A percentile compares a stretch with the other conserved stretches of the same genome.
phyloP scores from a whole-genome alignment of 108 stramenopile species.

The Conticribra weissflogii region DNA sequence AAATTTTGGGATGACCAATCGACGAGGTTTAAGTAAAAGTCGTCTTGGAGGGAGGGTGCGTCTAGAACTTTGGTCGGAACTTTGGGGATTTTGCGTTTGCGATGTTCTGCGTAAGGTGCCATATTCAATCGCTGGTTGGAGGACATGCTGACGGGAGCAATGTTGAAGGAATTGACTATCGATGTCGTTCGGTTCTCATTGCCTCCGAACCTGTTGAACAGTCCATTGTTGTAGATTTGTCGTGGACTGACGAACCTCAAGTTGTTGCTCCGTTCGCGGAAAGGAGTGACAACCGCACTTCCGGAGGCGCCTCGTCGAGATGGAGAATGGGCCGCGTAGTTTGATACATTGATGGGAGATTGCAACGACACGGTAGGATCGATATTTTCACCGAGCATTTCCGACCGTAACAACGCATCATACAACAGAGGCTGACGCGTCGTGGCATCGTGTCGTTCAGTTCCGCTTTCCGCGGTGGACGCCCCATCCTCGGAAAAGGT shows the following conservation, averaged over 20 bases:
- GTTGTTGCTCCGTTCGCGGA: constrained; percentile 66
- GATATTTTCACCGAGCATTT: constrained; percentile 84
- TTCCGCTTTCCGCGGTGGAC: constrained; percentile 4
- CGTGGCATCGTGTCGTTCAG: constrained; percentile 35
- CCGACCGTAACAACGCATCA: constrained; percentile 78
- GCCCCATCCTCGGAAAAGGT: constrained; percentile 27
- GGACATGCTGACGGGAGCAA: constrained; percentile 65
- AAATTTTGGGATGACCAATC: constrained; percentile 96
- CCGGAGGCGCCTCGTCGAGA: not conserved
- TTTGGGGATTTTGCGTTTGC: constrained; percentile 85
- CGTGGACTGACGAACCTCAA: constrained; percentile 68
- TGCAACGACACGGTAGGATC: constrained; percentile 47
- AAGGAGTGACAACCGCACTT: constrained; percentile 34
- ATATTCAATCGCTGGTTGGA: constrained; percentile 70
- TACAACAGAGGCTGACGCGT: constrained; percentile 60
- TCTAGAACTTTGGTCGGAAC: constrained; percentile 98
- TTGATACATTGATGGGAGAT: constrained; percentile 6
- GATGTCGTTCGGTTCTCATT: constrained; percentile 31
- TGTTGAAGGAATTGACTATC: constrained; percentile 79
- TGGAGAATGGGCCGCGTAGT: not conserved
- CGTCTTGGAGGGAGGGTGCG: constrained; percentile 97
- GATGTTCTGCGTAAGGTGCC: constrained; percentile 60
- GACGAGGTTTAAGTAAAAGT: constrained; percentile 98
- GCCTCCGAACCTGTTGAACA: constrained; percentile 40
- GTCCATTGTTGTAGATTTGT: constrained; percentile 57